These are phyloP conservation scores for Castanea crenata DNA, from an alignment of 306 rosid species.

Conservation along the genomic window DNA sequence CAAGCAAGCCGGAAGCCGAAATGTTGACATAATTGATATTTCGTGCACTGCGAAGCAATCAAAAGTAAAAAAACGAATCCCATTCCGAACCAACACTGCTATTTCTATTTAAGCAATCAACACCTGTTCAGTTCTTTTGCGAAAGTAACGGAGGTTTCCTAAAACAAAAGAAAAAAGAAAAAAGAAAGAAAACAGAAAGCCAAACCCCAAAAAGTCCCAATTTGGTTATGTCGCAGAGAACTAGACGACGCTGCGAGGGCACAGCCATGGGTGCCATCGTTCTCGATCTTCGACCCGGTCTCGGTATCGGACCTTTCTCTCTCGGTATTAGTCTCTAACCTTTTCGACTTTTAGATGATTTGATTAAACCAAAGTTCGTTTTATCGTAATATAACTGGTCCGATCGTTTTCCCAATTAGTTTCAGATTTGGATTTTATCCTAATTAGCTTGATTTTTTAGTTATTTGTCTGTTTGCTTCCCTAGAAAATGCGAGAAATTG, in stretches of 20 bases:
- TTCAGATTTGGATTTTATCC: neutral
- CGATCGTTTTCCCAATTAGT: neutral
- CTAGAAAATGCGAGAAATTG: neutral
- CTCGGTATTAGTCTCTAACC: conserved; percentile 43
- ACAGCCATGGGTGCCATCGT: conserved; percentile 98
- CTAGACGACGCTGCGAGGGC: conserved; percentile 94
- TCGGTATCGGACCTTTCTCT: conserved; percentile 86
- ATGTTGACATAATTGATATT: neutral
- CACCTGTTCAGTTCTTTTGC: conserved; percentile 25
- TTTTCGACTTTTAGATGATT: neutral
- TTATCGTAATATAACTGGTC: neutral
- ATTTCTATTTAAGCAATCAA: conserved; percentile 20
- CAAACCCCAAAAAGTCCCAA: neutral
- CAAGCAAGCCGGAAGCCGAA: neutral
- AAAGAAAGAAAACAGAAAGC: neutral
- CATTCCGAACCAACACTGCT: neutral
- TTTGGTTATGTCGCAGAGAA: conserved; percentile 64
- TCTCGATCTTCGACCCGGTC: conserved; percentile 93
- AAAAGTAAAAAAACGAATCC: neutral
- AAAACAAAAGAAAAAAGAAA: conserved; percentile 1
- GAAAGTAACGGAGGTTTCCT: conserved; percentile 38
- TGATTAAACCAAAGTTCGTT: neutral
- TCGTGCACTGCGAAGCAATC: neutral
- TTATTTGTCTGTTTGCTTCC: conserved; percentile 3
- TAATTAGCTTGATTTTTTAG: neutral